Evolutionary conservation across 2,329 filamentous ascomycete species (phyloP), one percentile per base, ranked within the genome.

Genomic region (Cordyceps farinosa): DNA sequence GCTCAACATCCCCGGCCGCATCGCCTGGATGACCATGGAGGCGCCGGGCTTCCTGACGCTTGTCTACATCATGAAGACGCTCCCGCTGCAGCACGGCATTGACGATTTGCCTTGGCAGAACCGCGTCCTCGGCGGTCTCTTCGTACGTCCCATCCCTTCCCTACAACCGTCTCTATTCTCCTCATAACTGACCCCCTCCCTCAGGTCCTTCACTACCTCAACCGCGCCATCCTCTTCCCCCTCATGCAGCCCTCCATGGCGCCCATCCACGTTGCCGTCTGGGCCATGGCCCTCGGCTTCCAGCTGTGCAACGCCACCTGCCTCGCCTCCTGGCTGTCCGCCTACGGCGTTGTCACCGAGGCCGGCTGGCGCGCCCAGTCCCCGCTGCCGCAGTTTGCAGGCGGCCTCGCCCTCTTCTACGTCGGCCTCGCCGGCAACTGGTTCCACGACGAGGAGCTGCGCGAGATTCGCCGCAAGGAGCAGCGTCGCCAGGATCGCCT

Each of bases 21-120:
- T 91, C 66, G 92, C 87, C 64, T 99, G 95, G 95, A 83, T 90
- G 62, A 84, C 87, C 2, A 97, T 97, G 92, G 95, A 99, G 76
- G 79, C 84, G 15, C 87, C 90, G 0, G 92, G 91, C 17, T 88
- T 92, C 71, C 70, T 92, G 40, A 90, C 87, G 13, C 78, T 97
- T 64, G 75, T 95, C 62, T 97, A 97, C 78, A 86, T 89, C 69
- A 89, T 97, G 83, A 82, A 78, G 68, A 86, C 84, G 17, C 80
- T 96, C 30, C 87, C 90, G 1, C 69, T 75, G 2, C 76, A 85
- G 69, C 75, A 85, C 59, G 84, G 82, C 30, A 79, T 90, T 65
- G 74, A 76, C 2, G 77, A 83, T 65, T 77, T 94, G 45, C 90
- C 91, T 1, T 90, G 86, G 87, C 88, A 89, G 71, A 94, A 94